Percentiles rank a stretch among this genome's conserved stretches.
Conservation (phyloP, 129 eudicot species). For the Rutidosis leptorrhynchoides region DNA sequence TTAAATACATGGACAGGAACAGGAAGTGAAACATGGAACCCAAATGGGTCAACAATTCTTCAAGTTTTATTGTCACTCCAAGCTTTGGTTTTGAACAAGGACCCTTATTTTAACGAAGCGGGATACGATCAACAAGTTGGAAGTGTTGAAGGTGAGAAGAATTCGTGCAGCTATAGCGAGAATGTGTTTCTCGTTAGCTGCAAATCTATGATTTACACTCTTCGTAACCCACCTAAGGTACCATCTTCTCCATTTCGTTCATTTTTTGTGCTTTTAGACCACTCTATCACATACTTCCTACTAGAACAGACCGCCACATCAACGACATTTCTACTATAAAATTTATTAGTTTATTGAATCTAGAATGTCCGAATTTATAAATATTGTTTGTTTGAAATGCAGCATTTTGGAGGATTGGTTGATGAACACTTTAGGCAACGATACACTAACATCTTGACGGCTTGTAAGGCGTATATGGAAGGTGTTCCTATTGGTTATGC, state of each 20-base stretch:
- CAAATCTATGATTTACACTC: slow-evolving; percentile 74
- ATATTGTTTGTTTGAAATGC: slow-evolving; percentile 11
- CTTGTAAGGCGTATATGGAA: slow-evolving; percentile 79
- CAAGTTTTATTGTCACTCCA: slow-evolving; percentile 92
- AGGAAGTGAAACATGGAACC: slow-evolving; percentile 87
- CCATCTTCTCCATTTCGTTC: background rate
- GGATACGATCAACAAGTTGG: slow-evolving; percentile 88
- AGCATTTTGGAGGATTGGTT: slow-evolving; percentile 87
- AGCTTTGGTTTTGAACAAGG: slow-evolving; percentile 86
- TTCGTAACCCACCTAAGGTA: slow-evolving; percentile 91
- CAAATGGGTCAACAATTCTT: slow-evolving; percentile 74
- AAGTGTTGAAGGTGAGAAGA: slow-evolving; percentile 86
- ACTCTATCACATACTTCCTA: no score
- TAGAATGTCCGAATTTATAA: background rate
- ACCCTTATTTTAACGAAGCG: slow-evolving; percentile 94
- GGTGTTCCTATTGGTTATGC: slow-evolving; percentile 67
- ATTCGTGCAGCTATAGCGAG: slow-evolving; percentile 87
- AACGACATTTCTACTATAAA: no score
- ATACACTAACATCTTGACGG: slow-evolving; percentile 42
- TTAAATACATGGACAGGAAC: slow-evolving; percentile 95
- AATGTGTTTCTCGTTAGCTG: slow-evolving; percentile 79
- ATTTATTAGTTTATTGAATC: no score
- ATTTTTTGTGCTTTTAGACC: background rate
- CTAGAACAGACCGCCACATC: no score
- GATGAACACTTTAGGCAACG: slow-evolving; percentile 62